Percentiles rank a stretch among this genome's conserved stretches.
Conservation (phyloP, 208 protist genomes). For the Trypanosoma lewisi region DNA sequence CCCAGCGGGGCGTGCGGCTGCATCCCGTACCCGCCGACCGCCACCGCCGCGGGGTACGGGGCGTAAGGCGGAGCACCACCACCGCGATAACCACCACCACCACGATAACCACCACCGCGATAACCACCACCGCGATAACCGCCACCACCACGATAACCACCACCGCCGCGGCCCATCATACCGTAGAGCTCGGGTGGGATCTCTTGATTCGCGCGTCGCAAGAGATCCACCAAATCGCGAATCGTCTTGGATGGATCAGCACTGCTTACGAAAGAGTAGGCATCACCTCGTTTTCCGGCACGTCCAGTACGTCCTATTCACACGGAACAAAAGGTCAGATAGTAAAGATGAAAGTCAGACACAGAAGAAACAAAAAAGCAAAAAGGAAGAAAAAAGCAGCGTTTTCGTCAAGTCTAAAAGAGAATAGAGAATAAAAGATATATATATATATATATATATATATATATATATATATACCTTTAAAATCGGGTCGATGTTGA, state of each 20-base stretch:
- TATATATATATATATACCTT: not conserved
- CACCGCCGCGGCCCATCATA: conserved; percentile 27
- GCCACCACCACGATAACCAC: conserved; percentile 33
- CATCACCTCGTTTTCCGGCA: conserved; percentile 82
- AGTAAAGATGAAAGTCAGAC: conserved; percentile 6
- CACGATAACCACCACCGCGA: conserved; percentile 18
- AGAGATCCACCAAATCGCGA: conserved; percentile 68
- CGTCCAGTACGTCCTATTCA: conserved; percentile 83
- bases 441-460: no score
- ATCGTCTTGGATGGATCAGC: conserved; percentile 74
- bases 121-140: conserved; percentile 32
- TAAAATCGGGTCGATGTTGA: conserved; percentile 3
- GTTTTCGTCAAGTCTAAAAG: conserved; percentile 13
- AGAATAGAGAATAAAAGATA: conserved; percentile 1
- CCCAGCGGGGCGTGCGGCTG: no score
- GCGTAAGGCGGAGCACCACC: conserved; percentile 17
- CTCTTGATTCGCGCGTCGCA: conserved; percentile 60
- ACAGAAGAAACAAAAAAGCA: no score
- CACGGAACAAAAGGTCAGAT: conserved; percentile 8
- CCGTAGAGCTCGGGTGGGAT: conserved; percentile 67
- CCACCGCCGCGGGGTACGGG: conserved; percentile 8
- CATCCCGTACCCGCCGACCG: no score
- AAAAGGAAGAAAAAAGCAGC: conserved; percentile 14
- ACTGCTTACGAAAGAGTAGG: conserved; percentile 82
- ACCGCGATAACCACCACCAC: conserved; percentile 21